These are phyloP conservation scores for Thermoascus crustaceus DNA, from an alignment of 2,329 filamentous ascomycete species.

Conservation along the genomic window DNA sequence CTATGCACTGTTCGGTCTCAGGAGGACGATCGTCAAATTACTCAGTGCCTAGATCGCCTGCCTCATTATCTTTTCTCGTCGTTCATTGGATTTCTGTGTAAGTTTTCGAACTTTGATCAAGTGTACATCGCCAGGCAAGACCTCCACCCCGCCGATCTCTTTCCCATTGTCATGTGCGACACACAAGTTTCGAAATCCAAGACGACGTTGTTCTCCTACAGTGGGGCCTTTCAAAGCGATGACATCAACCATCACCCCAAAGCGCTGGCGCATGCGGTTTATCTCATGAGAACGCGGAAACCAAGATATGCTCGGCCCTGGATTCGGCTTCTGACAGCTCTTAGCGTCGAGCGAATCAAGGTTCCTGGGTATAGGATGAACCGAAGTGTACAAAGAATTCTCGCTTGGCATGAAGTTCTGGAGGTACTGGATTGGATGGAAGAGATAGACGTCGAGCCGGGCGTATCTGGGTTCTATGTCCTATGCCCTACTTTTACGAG, in stretches of 20 bases:
- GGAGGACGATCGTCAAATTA: constrained; percentile 10
- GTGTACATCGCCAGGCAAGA: constrained; percentile 8
- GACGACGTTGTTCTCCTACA: constrained; percentile 15
- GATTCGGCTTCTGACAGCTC: constrained; percentile 27
- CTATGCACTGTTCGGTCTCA: constrained; percentile 20
- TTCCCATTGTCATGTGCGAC: constrained; percentile 19
- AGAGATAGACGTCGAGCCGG: constrained; percentile 20
- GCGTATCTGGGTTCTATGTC: constrained; percentile 25
- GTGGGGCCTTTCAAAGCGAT: constrained; percentile 5
- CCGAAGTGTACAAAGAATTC: constrained; percentile 21
- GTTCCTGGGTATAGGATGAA: constrained; percentile 12
- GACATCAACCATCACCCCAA: constrained; percentile 16
- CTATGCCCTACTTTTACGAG: constrained; percentile 29
- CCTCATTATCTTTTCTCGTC: constrained; percentile 35
- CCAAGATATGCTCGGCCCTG: constrained; percentile 27
- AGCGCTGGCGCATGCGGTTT: constrained; percentile 29
- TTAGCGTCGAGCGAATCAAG: constrained; percentile 17
- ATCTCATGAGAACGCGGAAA: constrained; percentile 23
- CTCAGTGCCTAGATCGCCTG: constrained; percentile 19
- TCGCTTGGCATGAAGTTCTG: constrained; percentile 31
- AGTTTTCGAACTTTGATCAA: constrained; percentile 15
- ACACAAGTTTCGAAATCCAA: constrained; percentile 4
- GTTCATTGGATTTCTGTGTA: constrained; percentile 37
- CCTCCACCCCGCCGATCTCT: constrained; percentile 17
- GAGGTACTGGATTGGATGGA: constrained; percentile 28